Base-by-base conservation (phyloP, 2,329 filamentous ascomycete genomes). In the Alternaria burnsii region DNA sequence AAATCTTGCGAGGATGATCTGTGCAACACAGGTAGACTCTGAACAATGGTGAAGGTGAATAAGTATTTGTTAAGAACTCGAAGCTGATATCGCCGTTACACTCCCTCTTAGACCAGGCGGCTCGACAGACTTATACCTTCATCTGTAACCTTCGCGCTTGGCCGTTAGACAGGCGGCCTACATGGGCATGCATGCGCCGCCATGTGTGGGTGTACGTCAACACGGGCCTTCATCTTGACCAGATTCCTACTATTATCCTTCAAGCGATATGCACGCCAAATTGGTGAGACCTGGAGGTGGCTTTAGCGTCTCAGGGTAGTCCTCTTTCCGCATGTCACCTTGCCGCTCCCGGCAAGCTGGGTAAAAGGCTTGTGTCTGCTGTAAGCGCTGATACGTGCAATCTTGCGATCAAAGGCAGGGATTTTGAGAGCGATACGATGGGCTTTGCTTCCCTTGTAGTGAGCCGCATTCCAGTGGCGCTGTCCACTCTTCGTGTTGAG, bases 381-480 rank as follows among this genome's bases (percentile, higher is more conserved):
- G 58, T 65, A 66, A 66, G 64, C 66, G 58, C 70, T 76, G 68
- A 76, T 76, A 74, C 71, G 72, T 66, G 55, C 44, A 59, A 54
- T 52, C 20, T 43, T 52, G 48, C 61, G 69, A 70, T 70, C 61
- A 53, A 59, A 64, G 57, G 43, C 64, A 67, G 55, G 69, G 68
- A 58, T 62, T 48, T 50, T 34, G 58, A 51, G 47, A 55, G 65
- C 62, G 64, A 67, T 67, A 56, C 65, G 61, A 65, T 65, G 65
- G 44, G 62, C 62, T 14, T 60, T 66, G 63, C 58, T 50, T 53
- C 11, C 54, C 59, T 48, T 52, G 56, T 57, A 52, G 62, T 69
- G 73, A 77, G 72, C 74, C 74, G 74, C 73, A 76, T 70, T 52
- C 43, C 44, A 32, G 46, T 57, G 61, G 55, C 62, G 66, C 67